These are phyloP conservation scores for Magnusiomyces suaveolens DNA, from an alignment of 1,139 yeast genomes.

Conservation along the genomic window DNA sequence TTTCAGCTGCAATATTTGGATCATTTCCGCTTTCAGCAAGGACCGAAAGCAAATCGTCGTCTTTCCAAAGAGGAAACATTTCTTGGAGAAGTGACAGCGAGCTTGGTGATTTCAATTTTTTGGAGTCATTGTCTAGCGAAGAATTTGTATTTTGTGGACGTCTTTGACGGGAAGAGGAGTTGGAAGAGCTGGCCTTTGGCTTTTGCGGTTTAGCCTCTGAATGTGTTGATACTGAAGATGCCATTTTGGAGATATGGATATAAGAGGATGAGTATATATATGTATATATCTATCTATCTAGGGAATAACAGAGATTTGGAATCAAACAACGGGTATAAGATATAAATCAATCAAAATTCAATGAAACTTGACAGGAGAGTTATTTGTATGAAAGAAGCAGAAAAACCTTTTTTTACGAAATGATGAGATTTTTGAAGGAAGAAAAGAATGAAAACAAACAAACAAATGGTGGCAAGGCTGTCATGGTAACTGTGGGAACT, in stretches of 20 bases:
- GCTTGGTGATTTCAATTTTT: constrained; percentile 26
- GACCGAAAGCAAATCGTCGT: constrained; percentile 69
- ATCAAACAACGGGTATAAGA: too few relatives aligned
- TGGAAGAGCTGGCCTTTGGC: constrained; percentile 11
- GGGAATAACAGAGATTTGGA: background rate
- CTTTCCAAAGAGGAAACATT: constrained; percentile 91
- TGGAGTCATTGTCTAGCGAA: constrained; percentile 35
- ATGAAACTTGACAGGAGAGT: background rate
- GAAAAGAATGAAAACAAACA: background rate
- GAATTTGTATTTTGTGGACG: constrained; percentile 10
- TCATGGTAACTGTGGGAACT: background rate
- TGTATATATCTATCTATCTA: background rate
- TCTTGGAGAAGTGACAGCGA: constrained; percentile 60
- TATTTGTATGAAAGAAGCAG: background rate
- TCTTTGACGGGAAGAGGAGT: constrained; percentile 13
- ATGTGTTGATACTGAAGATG: constrained; percentile 2
- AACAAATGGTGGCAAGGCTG: background rate
- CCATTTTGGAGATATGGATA: background rate
- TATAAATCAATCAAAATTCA: too few relatives aligned
- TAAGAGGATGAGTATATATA: background rate
- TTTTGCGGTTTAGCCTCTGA: constrained; percentile 13
- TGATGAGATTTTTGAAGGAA: background rate
- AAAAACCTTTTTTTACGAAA: background rate
- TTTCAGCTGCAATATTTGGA: constrained; percentile 70
- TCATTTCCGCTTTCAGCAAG: constrained; percentile 65